Evolutionary conservation across 805 yeast genomes (phyloP).

Genomic region (Saccharomyces mikatae): DNA sequence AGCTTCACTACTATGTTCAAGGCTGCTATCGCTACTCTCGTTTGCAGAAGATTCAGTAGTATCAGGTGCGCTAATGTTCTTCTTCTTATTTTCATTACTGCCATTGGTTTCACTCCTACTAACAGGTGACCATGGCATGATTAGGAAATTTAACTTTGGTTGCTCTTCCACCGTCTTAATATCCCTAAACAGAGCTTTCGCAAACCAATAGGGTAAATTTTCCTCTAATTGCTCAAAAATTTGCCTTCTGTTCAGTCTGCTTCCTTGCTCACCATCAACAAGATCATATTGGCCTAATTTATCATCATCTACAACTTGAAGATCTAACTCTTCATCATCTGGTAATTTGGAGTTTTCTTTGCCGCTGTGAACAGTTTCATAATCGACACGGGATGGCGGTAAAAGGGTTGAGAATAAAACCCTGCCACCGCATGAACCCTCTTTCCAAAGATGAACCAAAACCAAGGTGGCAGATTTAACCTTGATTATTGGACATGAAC

Average conservation of each 20-base stretch:
- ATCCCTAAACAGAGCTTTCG: constrained; percentile 43
- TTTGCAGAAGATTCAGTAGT: background rate
- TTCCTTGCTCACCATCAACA: constrained; percentile 12
- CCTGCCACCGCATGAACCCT: constrained; percentile 26
- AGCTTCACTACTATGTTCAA: background rate
- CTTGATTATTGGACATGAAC: constrained; percentile 20
- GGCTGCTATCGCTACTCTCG: background rate
- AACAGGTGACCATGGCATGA: constrained; percentile 31
- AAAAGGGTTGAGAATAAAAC: constrained; percentile 25
- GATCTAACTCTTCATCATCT: constrained; percentile 7
- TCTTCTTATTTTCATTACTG: background rate
- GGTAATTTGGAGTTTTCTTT: constrained; percentile 2
- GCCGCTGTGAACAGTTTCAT: background rate
- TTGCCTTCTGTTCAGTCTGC: constrained; percentile 11
- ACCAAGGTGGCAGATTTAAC: constrained; percentile 21
- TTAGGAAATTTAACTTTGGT: constrained; percentile 51
- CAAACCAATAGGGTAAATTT: constrained; percentile 57
- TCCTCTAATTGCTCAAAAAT: constrained; percentile 34
- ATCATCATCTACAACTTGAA: constrained; percentile 8
- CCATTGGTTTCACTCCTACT: constrained; percentile 2
- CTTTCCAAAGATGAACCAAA: constrained; percentile 26
- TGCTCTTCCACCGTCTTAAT: constrained; percentile 34
- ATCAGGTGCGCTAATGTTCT: background rate
- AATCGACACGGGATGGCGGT: constrained; percentile 18
- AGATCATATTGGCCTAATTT: constrained; percentile 10